phyloP scores from a whole-genome alignment of 2,329 filamentous ascomycete species.

The Monosporascus sp. region DNA sequence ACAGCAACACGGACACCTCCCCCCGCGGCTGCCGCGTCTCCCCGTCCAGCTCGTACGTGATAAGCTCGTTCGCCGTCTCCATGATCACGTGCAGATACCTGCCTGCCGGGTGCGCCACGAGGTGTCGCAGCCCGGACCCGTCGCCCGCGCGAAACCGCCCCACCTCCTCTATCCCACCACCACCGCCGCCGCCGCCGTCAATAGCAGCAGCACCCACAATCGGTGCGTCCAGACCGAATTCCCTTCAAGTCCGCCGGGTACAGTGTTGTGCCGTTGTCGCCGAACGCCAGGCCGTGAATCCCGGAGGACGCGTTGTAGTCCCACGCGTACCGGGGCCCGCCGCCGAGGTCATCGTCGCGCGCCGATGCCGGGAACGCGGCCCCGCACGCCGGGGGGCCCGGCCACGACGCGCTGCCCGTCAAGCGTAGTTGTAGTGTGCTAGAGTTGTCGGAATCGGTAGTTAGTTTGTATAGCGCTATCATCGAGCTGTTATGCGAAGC shows the following conservation, averaged over 20 bases:
- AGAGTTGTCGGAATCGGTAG: not conserved
- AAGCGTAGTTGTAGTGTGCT: not conserved
- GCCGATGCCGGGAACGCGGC: constrained; percentile 6
- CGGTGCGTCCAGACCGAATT: constrained; percentile 16
- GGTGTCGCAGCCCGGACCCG: constrained; percentile 10
- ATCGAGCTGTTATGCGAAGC: constrained; percentile 4
- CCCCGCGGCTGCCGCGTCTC: not conserved
- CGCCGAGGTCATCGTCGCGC: too few relatives aligned
- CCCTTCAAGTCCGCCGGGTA: constrained; percentile 16
- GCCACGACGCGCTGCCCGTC: constrained; percentile 5
- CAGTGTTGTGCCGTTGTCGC: not conserved
- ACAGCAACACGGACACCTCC: constrained; percentile 6
- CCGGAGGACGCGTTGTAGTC: constrained; percentile 9
- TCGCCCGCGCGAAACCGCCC: not conserved
- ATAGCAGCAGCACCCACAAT: not conserved
- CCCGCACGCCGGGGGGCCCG: constrained; percentile 11
- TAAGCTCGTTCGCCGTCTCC: constrained; percentile 11
- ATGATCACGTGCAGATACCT: constrained; percentile 13
- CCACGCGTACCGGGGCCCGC: constrained; percentile 2
- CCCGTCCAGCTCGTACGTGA: constrained; percentile 5
- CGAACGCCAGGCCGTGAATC: constrained; percentile 15
- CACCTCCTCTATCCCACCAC: not conserved
- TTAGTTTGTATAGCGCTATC: constrained; percentile 8
- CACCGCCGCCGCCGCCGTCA: not conserved
- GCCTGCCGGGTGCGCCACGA: constrained; percentile 8